Evolutionary conservation across 495 filamentous ascomycete species (phyloP), one percentile per base, ranked within the genome.

Genomic region (Penicillium manginii): DNA sequence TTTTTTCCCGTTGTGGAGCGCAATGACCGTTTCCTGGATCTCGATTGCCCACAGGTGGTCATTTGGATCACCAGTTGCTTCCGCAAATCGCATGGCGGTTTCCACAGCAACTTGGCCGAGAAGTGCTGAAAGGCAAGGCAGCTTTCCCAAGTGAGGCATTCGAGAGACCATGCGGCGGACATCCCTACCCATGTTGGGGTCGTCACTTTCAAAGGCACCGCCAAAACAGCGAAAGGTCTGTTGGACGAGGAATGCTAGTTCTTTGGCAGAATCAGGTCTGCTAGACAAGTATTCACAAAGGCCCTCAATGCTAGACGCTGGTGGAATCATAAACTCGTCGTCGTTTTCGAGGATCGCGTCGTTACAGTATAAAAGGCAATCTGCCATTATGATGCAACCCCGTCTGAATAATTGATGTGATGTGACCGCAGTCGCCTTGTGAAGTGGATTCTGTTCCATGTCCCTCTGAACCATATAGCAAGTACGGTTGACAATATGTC

Each of bases 21-120:
- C 59, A 52, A 64, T 68, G 18, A 73, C 66, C 19, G 61, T 56
- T 58, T 75, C 70, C 55, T 82, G 79, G 14, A 82, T 63, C 19
- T 81, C 76, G 15, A 76, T 57, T 3, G 81, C 80, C 76, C 79
- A 82, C 18, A 76, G 55, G 55, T 82, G 75, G 56, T 84, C 78
- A 40, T 78, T 74, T 4, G 77, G 68, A n/a, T 78, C 75, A 40
- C 70, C 63, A 1, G 75, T 82, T 4, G 54, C 64, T 55, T 84
- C 78, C 10, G 80, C 75, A 51, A 80, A 74, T 3, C 69, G 63
- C 70, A 83, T 78, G 2, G 81, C 81, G 29, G 78, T 70, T 54
- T 80, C 74, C 15, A 78, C 66, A 14, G 78, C 79, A n/a, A 82
- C 66, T 46, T 66, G 68, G 21, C 70, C 65, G 7, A 78, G 66